Evolutionary conservation across 306 rosid genomes (phyloP), one percentile per base, ranked within the genome.

Genomic region (Trifolium pratense): DNA sequence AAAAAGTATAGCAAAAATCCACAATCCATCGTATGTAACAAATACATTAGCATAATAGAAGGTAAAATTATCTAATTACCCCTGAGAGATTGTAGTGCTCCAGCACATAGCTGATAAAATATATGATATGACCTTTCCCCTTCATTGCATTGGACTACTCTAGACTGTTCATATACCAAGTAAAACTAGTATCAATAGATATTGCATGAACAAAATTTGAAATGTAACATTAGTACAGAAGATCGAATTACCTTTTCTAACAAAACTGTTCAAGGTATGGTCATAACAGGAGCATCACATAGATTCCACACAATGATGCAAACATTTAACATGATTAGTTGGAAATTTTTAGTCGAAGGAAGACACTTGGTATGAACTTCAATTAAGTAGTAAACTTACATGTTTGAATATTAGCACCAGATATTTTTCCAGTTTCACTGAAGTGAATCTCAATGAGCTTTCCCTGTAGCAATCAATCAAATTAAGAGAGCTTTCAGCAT

Each of bases 71-170:
- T 68, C 20, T 51, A 48, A 52, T 79, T 83, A 94, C 97, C 96
- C 85, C 83, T 88, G 10, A 94, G 90, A 57, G 85, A 73, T 58
- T 87, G 79, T 26, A 96, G 87, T 80, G 97, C 99, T 81, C 99
- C 99, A 80, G 91, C 92, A 81, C 99, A 94, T 15, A 94, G 96
- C 85, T 91, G 96, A 88, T 94, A 94, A 88, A 94, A 94, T 81
- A 94, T 94, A 84, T 94, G 99, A 73, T 94, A 94, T 23, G 99
- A 94, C 84, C 99, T 91, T 69, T 94, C 99, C 74, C 97, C 97
- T 76, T 87, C 96, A 21, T 86, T 88, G 90, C 99, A 94, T 86
- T 94, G 97, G 73, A 94, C 99, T 59, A 94, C 99, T 86, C 99
- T 87, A 67, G 99, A 94, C 99, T 94, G 96, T 86, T 76, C 31